Percentiles rank a stretch among this genome's conserved stretches.
Evolutionary conservation across 176 grass and related monocot species (phyloP).

Genomic region (Secale cereale): DNA sequence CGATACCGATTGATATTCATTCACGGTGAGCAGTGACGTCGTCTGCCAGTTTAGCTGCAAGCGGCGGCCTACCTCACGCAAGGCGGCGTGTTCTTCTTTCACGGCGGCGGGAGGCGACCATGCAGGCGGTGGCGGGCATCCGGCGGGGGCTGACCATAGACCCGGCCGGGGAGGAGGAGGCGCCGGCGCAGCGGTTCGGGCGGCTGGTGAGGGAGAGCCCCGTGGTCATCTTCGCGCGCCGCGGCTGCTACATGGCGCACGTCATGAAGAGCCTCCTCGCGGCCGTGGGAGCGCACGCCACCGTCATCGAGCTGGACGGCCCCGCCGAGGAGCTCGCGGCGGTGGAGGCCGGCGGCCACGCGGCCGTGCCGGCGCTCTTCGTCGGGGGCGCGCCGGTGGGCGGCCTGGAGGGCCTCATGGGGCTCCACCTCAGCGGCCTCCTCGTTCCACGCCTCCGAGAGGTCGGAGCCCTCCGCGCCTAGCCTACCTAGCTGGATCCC

Average conservation of each 20-base stretch:
- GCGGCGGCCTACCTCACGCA: no score
- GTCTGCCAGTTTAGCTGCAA: background rate
- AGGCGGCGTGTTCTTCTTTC: background rate
- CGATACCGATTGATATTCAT: background rate
- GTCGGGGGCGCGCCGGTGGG: constrained; percentile 75
- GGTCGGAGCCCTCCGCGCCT: constrained; percentile 39
- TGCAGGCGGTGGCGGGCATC: constrained; percentile 42
- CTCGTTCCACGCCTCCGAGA: constrained; percentile 44
- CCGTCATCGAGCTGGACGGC: constrained; percentile 74
- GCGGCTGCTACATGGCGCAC: constrained; percentile 92
- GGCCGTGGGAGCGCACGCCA: constrained; percentile 77
- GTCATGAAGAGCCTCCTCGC: constrained; percentile 80
- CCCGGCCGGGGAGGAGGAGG: constrained; percentile 41
- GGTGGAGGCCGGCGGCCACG: constrained; percentile 16
- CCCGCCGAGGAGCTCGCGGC: constrained; percentile 43
- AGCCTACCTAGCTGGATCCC: constrained; percentile 2
- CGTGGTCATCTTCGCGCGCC: constrained; percentile 65
- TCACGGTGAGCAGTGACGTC: background rate
- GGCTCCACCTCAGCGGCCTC: constrained; percentile 72
- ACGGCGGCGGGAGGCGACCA: background rate
- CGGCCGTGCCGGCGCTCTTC: constrained; percentile 68
- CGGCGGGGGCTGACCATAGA: constrained; percentile 56
- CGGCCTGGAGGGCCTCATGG: constrained; percentile 88
- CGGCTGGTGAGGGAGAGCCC: constrained; percentile 69
- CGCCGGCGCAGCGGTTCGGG: constrained; percentile 46